A percentile compares a stretch with the other conserved stretches of the same genome.
Conservation (phyloP, 2,329 filamentous ascomycete species). For the Colletotrichum tropicicola region DNA sequence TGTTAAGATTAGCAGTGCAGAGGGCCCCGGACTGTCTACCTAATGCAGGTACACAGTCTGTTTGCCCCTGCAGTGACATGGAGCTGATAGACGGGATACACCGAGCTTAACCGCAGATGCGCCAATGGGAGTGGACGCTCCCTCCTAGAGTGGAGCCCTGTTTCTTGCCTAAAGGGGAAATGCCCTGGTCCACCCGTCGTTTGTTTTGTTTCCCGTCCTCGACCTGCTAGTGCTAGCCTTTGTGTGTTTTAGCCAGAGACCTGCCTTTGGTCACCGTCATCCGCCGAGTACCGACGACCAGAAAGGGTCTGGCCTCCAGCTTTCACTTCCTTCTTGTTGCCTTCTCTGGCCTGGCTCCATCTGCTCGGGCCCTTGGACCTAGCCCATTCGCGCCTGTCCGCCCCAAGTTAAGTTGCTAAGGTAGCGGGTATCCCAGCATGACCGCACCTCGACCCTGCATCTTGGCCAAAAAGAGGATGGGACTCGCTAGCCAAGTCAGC, state of each 20-base stretch:
- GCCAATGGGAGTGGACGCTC: background rate
- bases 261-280: background rate
- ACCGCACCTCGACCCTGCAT: background rate
- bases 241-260: background rate
- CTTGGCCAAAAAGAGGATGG: conserved; percentile 12
- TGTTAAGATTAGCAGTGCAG: background rate
- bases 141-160: background rate
- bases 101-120: conserved; percentile 7
- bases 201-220: conserved; percentile 10
- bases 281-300: conserved; percentile 6
- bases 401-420: too few species aligned
- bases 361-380: conserved; percentile 5
- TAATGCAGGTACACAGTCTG: conserved; percentile 25
- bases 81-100: conserved; percentile 1
- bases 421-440: background rate
- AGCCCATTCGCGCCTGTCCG: background rate
- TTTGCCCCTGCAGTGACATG: background rate
- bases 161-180: conserved; percentile 5
- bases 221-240: background rate
- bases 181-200: background rate
- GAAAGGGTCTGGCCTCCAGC: background rate
- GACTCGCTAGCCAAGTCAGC: background rate
- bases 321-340: background rate
- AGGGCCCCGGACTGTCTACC: background rate
- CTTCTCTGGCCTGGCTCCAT: background rate